These are phyloP conservation scores for Leccinum rimulosum DNA, from an alignment of 768 basidiomycete genomes.

Conservation along the genomic window DNA sequence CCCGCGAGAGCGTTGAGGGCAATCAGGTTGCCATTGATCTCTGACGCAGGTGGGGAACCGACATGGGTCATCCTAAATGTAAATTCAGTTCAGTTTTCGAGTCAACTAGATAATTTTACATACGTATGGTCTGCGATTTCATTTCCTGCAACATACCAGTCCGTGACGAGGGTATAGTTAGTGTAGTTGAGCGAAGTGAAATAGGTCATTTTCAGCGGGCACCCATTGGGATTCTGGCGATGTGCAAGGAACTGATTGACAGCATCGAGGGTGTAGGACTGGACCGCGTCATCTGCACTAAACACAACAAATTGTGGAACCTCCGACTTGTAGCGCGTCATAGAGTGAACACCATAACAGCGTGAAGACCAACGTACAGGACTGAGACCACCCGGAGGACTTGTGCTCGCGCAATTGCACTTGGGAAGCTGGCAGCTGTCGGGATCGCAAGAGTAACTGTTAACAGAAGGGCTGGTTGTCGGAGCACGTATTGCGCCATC, in stretches of 20 bases:
- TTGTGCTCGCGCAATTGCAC: conserved; percentile 3
- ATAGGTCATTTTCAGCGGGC: conserved; percentile 2
- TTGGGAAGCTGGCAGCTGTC: background rate
- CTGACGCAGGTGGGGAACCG: background rate
- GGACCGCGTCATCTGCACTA: conserved; percentile 3
- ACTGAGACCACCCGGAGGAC: conserved; percentile 1
- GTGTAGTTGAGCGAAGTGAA: conserved; percentile 7
- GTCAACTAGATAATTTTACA: background rate
- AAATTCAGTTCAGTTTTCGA: background rate
- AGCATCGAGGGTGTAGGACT: conserved; percentile 2
- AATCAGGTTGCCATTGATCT: conserved; percentile 5
- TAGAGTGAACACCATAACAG: background rate
- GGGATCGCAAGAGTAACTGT: background rate
- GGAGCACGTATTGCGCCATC: background rate
- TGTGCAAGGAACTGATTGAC: conserved; percentile 4
- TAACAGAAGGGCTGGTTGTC: background rate
- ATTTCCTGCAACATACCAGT: conserved; percentile 6
- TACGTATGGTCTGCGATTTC: conserved; percentile 8
- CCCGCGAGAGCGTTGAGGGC: background rate
- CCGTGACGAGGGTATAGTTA: conserved; percentile 6
- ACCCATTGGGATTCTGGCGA: background rate
- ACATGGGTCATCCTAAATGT: conserved; percentile 2
- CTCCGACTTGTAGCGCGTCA: background rate
- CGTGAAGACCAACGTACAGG: background rate
- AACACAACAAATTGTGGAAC: conserved; percentile 1